Conservation (phyloP, 2,329 filamentous ascomycete species). For the Aspergillus udagawae region DNA sequence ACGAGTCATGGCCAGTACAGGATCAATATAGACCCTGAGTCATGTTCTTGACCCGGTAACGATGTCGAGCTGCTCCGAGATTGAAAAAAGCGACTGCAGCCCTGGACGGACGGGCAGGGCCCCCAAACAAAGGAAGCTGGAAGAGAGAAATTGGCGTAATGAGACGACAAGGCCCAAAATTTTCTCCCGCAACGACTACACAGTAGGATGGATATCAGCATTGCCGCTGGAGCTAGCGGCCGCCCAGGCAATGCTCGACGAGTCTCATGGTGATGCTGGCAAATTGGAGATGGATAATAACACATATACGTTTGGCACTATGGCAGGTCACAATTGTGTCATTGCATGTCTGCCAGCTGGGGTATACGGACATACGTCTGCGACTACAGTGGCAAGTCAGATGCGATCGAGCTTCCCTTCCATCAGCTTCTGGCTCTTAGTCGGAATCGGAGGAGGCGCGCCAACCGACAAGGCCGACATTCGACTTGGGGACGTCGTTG, state of each 20-base stretch:
- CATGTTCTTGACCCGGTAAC: no score
- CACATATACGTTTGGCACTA: slow-evolving; percentile 18
- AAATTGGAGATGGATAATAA: slow-evolving; percentile 17
- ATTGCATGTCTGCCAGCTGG: slow-evolving; percentile 20
- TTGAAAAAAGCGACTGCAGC: no score
- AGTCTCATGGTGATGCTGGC: not conserved
- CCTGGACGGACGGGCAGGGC: no score
- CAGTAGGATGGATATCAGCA: slow-evolving; percentile 1
- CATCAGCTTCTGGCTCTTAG: slow-evolving; percentile 23
- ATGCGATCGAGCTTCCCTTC: slow-evolving; percentile 22
- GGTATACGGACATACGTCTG: slow-evolving; percentile 18
- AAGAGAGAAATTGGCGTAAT: no score
- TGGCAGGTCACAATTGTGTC: slow-evolving; percentile 22
- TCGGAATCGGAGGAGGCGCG: slow-evolving; percentile 29
- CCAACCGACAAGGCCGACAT: slow-evolving; percentile 20
- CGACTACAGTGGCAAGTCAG: slow-evolving; percentile 18
- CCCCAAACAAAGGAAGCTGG: no score
- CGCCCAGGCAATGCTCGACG: not conserved
- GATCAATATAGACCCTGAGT: no score
- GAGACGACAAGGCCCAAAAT: no score
- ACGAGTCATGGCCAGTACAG: no score
- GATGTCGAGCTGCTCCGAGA: no score
- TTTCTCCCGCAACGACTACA: not conserved
- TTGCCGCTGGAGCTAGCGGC: not conserved
- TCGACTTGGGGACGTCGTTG: slow-evolving; percentile 28